Evolutionary conservation across 2,329 filamentous ascomycete species (phyloP), one percentile per base, ranked within the genome.

Genomic region (Apiospora kogelbergensis): DNA sequence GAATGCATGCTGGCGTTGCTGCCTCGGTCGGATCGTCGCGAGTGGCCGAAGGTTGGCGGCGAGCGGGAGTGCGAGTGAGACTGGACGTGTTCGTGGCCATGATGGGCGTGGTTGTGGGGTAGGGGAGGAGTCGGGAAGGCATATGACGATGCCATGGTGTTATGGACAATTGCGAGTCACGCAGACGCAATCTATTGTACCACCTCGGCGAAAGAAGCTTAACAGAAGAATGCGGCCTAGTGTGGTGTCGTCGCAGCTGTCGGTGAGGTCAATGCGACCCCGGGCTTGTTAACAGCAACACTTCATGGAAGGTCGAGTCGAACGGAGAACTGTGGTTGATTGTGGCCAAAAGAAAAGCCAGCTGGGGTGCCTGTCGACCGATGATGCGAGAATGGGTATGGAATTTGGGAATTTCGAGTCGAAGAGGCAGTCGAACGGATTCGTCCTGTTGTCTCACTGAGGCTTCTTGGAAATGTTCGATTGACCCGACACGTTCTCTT

Each of bases 141-240:
- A 75, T 87, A 89, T 26, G 86, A 84, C 45, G 86, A 84, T 70
- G 84, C 82, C 84, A 86, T 86, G 68, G 69, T 78, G 63, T 67
- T 67, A 37, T 60, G 26, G 53, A 57, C 66, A 68, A 42, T 66
- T 44, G 42, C 63, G 53, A 60, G 26, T 60, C 30, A 37, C 53
- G 53, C 53, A 60, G 42, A 67, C 37, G 26, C 37, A 68, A 30
- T 46, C 2, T 40, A 15, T 67, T 41, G 45, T 67, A 17, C 65
- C 45, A 41, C 53, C 37, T 37, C 30, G 10, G 37, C 30, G 33
- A 10, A 60, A 37, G 30, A 60, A 60, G 53, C 53, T 37, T 60
- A 60, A 60, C 37, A 37, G 53, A 60, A 60, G 30, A 30, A 37
- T 60, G 53, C 53, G 53, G 53, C 53, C 53, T 60, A 37, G 30